Evolutionary conservation across 2,329 filamentous ascomycete species (phyloP).

Genomic region (Allantophomopsis cytisporea): DNA sequence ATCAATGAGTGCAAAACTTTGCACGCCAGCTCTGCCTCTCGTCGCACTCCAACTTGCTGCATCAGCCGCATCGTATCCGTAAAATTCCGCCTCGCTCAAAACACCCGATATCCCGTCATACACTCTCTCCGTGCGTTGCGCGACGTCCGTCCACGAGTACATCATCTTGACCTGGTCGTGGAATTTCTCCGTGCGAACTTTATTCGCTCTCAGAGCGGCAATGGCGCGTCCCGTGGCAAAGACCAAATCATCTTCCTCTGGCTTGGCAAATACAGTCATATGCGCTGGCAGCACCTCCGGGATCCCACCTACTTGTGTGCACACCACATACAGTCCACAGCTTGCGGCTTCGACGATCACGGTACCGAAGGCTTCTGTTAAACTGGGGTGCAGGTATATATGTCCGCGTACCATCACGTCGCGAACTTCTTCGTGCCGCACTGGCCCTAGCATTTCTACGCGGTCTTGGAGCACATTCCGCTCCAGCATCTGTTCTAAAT

Average conservation of each 20-base stretch:
- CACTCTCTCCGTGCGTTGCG: conserved; percentile 82
- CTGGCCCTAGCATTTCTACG: conserved; percentile 80
- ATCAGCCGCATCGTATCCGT: conserved; percentile 61
- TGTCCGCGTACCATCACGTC: conserved; percentile 96
- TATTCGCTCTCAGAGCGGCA: conserved; percentile 69
- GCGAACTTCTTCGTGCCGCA: conserved; percentile 90
- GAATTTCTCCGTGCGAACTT: conserved; percentile 82
- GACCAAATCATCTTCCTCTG: conserved; percentile 91
- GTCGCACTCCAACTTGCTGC: conserved; percentile 53
- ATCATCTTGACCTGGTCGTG: conserved; percentile 96
- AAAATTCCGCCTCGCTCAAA: conserved; percentile 79
- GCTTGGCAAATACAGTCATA: conserved; percentile 96
- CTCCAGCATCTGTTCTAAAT: conserved; percentile 96
- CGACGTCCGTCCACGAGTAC: conserved; percentile 98
- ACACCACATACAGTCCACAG: conserved; percentile 92
- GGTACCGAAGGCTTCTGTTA: conserved; percentile 95
- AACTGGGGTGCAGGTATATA: conserved; percentile 87
- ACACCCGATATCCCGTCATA: conserved; percentile 86
- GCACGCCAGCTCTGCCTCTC: conserved; percentile 53
- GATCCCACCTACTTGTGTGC: conserved; percentile 90
- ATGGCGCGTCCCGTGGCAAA: conserved; percentile 83
- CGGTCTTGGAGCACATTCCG: conserved; percentile 87
- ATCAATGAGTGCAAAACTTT: conserved; percentile 88
- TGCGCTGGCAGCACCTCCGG: conserved; percentile 90
- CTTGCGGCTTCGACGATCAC: conserved; percentile 95